Percentiles rank a stretch among this genome's conserved stretches.
These are phyloP conservation scores for Pulveroboletus ravenelii DNA, from an alignment of 768 basidiomycete species.

Conservation along the genomic window DNA sequence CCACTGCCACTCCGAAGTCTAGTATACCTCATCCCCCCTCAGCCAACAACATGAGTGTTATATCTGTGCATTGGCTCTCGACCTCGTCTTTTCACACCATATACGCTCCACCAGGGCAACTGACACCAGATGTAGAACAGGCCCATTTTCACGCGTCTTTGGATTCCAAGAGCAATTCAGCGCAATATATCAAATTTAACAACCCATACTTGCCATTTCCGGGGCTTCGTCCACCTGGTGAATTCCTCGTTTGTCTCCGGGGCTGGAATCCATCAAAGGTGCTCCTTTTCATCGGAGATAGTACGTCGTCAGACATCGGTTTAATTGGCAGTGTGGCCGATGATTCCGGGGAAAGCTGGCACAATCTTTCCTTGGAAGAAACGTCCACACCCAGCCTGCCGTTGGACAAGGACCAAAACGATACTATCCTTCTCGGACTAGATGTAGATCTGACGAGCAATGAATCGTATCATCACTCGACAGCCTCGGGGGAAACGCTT, in stretches of 20 bases:
- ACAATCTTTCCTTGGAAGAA: slow-evolving; percentile 44
- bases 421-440: slow-evolving; percentile 63
- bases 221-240: slow-evolving; percentile 43
- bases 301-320: slow-evolving; percentile 48
- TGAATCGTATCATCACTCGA: slow-evolving; percentile 34
- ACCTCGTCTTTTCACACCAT: slow-evolving; percentile 63
- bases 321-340: slow-evolving; percentile 34
- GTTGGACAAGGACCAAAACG: slow-evolving; percentile 61
- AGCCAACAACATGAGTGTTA: slow-evolving; percentile 39
- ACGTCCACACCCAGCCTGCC: slow-evolving; percentile 56
- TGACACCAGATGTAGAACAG: slow-evolving; percentile 38
- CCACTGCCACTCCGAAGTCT: slow-evolving; percentile 50
- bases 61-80: slow-evolving; percentile 64
- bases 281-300: slow-evolving; percentile 45
- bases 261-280: slow-evolving; percentile 43
- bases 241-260: slow-evolving; percentile 36
- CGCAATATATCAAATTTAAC: slow-evolving; percentile 35
- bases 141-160: slow-evolving; percentile 38
- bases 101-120: slow-evolving; percentile 45
- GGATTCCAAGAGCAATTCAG: slow-evolving; percentile 39
- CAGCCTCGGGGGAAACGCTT: slow-evolving; percentile 38
- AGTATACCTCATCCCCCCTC: slow-evolving; percentile 55
- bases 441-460: slow-evolving; percentile 60
- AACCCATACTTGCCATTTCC: slow-evolving; percentile 42
- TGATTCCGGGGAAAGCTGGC: slow-evolving; percentile 36